Base-by-base conservation (phyloP, 176 grass and related monocot species). In the Avena atlantica region DNA sequence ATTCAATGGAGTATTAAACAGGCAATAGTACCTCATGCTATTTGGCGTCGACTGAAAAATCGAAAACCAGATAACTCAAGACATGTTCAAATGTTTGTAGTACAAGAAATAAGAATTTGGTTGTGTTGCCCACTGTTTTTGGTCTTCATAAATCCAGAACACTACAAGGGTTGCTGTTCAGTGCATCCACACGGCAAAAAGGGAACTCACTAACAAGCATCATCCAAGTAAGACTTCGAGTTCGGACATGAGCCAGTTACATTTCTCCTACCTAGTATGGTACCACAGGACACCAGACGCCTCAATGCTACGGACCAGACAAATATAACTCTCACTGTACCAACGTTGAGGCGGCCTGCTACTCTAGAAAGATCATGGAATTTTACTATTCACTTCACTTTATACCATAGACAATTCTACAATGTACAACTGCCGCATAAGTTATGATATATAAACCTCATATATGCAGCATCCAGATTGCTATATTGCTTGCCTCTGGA, bases 381-480 rank as follows among this genome's bases (percentile, higher is more conserved):
- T 75, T 59, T 42, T 27, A 58, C 58, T 84, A 80, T 84, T 81
- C 72, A 75, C 85, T 87, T 87, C 9, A 16, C 23, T 76, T 76
- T 55, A 87, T 29, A 73, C 29, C 11, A 58, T 72, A 66, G 57
- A 74, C 19, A 65, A 44, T 27, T 87, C 80, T 87, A 87, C 37
- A 40, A 61, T 87, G 58, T 87, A 84, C 81, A 84, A 79, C 23
- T 7, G 20, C 64, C 56, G 23, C 57, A 45, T 23, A 53, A 48
- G 73, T 53, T n/a, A 55, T 83, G 45, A 34, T 34, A 83, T 78
- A 64, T 48, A 42, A 82, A 82, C 71, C 25, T 72, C 73, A 34
- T 34, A 71, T 21, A 57, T 34, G 71, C 79, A 86, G 14, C 80
- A 56, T 12, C 44, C 17, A 64, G 23, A 66, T 56, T 23, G 6